A percentile compares a stretch with the other conserved stretches of the same genome.
phyloP scores from a whole-genome alignment of 352 stramenopile genomes.

The Pythium sp. region DNA sequence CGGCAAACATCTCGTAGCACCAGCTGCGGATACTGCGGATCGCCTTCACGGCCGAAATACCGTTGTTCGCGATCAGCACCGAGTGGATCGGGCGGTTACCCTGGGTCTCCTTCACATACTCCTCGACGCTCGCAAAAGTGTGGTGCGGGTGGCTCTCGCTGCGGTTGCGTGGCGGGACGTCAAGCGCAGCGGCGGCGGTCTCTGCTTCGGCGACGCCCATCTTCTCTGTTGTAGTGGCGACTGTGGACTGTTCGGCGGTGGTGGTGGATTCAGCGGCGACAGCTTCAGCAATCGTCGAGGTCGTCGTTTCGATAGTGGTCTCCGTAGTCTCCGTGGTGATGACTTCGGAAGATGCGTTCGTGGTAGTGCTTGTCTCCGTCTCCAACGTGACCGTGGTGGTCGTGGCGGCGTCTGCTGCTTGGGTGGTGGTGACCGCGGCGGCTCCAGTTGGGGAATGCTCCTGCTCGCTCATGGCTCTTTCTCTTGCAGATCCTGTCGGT shows the following conservation, averaged over 20 bases:
- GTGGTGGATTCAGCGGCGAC: background rate
- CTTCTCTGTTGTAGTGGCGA: background rate
- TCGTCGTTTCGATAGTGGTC: constrained; percentile 9
- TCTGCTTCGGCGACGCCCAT: constrained; percentile 7
- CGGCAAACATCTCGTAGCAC: constrained; percentile 98
- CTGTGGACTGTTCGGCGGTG: background rate
- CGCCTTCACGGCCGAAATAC: constrained; percentile 98
- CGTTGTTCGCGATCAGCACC: constrained; percentile 99
- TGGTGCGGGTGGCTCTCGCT: constrained; percentile 57
- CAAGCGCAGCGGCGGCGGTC: background rate
- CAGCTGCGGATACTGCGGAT: constrained; percentile 99
- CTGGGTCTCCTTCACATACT: constrained; percentile 91
- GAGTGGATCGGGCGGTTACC: constrained; percentile 92
- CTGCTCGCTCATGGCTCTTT: constrained; percentile 8
- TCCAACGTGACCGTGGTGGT: background rate
- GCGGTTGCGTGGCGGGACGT: constrained; percentile 29
- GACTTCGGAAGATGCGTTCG: constrained; percentile 2
- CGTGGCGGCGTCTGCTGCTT: background rate
- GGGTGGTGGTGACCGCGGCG: constrained; percentile 3
- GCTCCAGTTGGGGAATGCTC: constrained; percentile 19
- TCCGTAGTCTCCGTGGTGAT: constrained; percentile 6
- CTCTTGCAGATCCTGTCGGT: background rate
- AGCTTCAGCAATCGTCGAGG: constrained; percentile 7
- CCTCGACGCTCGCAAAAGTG: constrained; percentile 88
- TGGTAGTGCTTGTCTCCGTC: background rate